These are phyloP conservation scores for Phytophthora pseudosyringae DNA, from an alignment of 352 stramenopile species.

Conservation along the genomic window DNA sequence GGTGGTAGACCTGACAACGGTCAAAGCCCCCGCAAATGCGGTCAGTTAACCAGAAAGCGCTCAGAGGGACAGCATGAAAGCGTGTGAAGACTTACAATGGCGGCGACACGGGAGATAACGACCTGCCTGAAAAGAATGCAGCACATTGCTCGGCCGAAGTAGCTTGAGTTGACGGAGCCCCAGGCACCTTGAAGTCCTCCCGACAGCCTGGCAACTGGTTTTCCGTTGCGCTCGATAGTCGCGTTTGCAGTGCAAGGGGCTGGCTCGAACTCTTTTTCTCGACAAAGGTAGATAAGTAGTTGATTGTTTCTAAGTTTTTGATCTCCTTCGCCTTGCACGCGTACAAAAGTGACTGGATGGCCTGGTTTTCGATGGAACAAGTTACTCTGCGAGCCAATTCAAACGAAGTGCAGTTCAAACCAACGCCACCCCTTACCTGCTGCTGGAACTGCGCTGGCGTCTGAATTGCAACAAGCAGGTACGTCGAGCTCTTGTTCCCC, in stretches of 20 bases:
- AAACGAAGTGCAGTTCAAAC: neutral
- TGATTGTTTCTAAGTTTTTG: slow-evolving; percentile 37
- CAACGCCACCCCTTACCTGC: slow-evolving; percentile 40
- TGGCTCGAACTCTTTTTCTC: slow-evolving; percentile 8
- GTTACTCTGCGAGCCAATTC: neutral
- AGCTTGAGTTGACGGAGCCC: neutral
- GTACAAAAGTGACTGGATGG: slow-evolving; percentile 81
- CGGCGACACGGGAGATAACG: slow-evolving; percentile 4
- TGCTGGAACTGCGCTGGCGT: slow-evolving; percentile 66
- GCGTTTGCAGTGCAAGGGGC: slow-evolving; percentile 4
- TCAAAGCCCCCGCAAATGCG: neutral
- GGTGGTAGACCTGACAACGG: slow-evolving; percentile 36
- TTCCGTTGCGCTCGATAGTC: neutral
- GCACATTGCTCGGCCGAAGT: neutral
- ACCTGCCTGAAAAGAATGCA: neutral
- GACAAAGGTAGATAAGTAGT: slow-evolving; percentile 45
- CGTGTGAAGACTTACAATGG: slow-evolving; percentile 20
- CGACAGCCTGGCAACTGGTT: slow-evolving; percentile 12
- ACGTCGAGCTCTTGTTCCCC: slow-evolving; percentile 54
- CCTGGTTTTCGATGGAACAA: slow-evolving; percentile 38
- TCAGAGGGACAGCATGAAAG: neutral
- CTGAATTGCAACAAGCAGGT: slow-evolving; percentile 66
- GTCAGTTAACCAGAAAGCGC: neutral
- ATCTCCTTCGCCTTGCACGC: slow-evolving; percentile 85
- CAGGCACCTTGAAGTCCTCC: slow-evolving; percentile 9